Percentiles rank a stretch among this genome's conserved stretches.
Conservation (phyloP, 2,329 filamentous ascomycete species). For the Lecanicillium sp. region DNA sequence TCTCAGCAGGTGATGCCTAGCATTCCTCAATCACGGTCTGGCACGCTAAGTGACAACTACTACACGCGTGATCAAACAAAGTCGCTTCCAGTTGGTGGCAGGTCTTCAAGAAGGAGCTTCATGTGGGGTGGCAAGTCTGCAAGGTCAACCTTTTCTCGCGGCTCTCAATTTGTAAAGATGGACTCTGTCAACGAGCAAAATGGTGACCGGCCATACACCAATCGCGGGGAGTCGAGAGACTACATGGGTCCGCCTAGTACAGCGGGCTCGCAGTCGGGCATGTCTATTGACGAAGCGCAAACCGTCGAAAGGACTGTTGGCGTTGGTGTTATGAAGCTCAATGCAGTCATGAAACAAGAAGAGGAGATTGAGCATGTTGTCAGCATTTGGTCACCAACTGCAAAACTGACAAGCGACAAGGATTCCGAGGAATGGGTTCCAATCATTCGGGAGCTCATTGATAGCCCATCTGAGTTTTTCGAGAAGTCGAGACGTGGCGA, state of each 20-base stretch:
- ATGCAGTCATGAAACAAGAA: constrained; percentile 61
- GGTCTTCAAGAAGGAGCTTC: constrained; percentile 50
- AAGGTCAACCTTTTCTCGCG: constrained; percentile 46
- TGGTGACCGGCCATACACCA: constrained; percentile 29
- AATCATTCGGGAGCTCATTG: constrained; percentile 63
- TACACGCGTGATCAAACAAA: constrained; percentile 37
- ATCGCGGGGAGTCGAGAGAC: constrained; percentile 34
- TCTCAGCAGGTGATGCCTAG: constrained; percentile 37
- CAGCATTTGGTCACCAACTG: constrained; percentile 63
- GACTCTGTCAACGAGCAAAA: constrained; percentile 48
- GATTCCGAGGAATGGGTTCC: constrained; percentile 63
- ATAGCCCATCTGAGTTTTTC: constrained; percentile 65
- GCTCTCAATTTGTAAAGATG: constrained; percentile 38
- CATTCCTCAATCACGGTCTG: constrained; percentile 44
- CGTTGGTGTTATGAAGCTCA: constrained; percentile 69
- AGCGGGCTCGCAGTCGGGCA: constrained; percentile 37
- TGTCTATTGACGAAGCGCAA: constrained; percentile 16
- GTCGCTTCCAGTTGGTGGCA: constrained; percentile 40
- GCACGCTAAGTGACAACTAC: constrained; percentile 31
- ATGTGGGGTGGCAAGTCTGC: constrained; percentile 61
- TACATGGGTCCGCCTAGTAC: constrained; percentile 42
- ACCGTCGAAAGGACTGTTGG: constrained; percentile 54
- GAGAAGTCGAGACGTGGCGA: constrained; percentile 66
- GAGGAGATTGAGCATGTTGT: constrained; percentile 70
- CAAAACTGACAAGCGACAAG: constrained; percentile 45